These are phyloP conservation scores for Albifimbria verrucaria DNA, from an alignment of 2,329 filamentous ascomycete genomes.

Conservation along the genomic window DNA sequence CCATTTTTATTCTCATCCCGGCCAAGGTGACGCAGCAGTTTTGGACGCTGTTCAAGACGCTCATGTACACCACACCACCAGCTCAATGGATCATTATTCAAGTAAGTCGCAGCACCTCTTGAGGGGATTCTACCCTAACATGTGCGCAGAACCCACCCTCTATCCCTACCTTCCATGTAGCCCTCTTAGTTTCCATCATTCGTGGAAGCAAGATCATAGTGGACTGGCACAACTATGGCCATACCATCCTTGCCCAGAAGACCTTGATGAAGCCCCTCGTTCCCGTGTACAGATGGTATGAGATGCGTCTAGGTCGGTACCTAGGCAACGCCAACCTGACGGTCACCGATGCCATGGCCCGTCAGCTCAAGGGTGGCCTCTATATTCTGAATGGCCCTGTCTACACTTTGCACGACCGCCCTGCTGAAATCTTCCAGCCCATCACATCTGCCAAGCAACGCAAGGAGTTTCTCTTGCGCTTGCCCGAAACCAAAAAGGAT, in stretches of 20 bases:
- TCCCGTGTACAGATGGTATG: constrained; percentile 71
- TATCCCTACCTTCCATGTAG: constrained; percentile 82
- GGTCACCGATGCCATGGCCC: constrained; percentile 85
- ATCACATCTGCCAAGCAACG: constrained; percentile 46
- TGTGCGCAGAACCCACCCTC: constrained; percentile 80
- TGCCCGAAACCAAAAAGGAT: constrained; percentile 62
- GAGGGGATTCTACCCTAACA: constrained; percentile 1
- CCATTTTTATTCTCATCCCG: constrained; percentile 77
- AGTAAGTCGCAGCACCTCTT: constrained; percentile 34
- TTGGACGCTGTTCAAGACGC: constrained; percentile 63
- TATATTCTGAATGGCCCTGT: constrained; percentile 65
- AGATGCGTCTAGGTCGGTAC: constrained; percentile 64
- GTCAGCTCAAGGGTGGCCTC: constrained; percentile 60
- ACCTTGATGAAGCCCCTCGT: constrained; percentile 71
- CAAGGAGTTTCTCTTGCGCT: constrained; percentile 56
- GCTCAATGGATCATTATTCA: constrained; percentile 83
- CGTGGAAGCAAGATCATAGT: constrained; percentile 81
- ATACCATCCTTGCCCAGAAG: constrained; percentile 76
- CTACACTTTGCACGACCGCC: constrained; percentile 79
- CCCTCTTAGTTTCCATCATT: constrained; percentile 67
- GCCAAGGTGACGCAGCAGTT: constrained; percentile 85
- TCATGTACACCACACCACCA: constrained; percentile 72
- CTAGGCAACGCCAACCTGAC: constrained; percentile 74
- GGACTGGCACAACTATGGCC: constrained; percentile 99
- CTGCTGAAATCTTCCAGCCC: constrained; percentile 77